Conservation (phyloP, 495 filamentous ascomycete species). For the Physcia stellaris region DNA sequence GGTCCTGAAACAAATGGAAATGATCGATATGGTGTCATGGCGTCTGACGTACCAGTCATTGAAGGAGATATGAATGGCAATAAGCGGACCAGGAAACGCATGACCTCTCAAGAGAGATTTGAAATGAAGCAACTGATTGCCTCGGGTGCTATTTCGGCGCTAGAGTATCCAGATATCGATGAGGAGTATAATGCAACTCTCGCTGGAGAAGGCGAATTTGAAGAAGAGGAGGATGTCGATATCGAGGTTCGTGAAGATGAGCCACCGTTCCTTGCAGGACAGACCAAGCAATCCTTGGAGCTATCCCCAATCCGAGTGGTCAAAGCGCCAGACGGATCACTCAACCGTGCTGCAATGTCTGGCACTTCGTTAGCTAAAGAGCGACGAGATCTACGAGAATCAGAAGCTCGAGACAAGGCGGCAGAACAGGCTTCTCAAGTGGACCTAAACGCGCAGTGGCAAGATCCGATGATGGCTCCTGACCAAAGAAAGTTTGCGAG, state of each 20-base stretch:
- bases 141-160: slow-evolving; percentile 78
- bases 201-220: slow-evolving; percentile 74
- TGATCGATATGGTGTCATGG: slow-evolving; percentile 45
- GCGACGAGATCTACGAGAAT: slow-evolving; percentile 72
- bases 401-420: slow-evolving; percentile 74
- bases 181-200: slow-evolving; percentile 85
- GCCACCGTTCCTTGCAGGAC: slow-evolving; percentile 87
- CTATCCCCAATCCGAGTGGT: slow-evolving; percentile 90
- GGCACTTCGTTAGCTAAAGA: slow-evolving; percentile 86
- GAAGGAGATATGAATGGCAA: slow-evolving; percentile 43
- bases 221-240: slow-evolving; percentile 93
- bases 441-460: slow-evolving; percentile 85
- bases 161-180: slow-evolving; percentile 88
- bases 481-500: slow-evolving; percentile 76
- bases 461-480: slow-evolving; percentile 85
- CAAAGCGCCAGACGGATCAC: slow-evolving; percentile 90
- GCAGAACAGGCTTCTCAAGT: slow-evolving; percentile 65
- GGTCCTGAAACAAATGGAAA: slow-evolving; percentile 14
- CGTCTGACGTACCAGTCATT: slow-evolving; percentile 48
- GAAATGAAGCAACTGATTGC: slow-evolving; percentile 95
- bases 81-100: slow-evolving; percentile 60
- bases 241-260: slow-evolving; percentile 95
- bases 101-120: slow-evolving; percentile 95
- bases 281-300: slow-evolving; percentile 91
- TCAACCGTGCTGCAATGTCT: slow-evolving; percentile 91